Base-by-base conservation (phyloP, 441 rosid genomes). In the Euphorbia schlechtendalii region DNA sequence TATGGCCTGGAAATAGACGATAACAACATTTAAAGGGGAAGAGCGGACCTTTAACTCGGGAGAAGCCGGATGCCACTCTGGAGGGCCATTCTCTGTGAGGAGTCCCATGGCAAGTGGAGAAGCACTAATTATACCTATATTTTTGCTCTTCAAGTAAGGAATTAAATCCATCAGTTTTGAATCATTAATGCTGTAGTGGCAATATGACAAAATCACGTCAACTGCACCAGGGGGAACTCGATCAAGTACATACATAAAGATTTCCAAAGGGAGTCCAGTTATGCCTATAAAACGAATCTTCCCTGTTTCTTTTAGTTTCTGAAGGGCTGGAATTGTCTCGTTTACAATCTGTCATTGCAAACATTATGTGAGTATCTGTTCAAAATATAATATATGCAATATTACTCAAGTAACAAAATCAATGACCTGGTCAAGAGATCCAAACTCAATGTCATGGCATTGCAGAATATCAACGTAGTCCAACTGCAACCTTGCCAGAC, bases 61-160 rank as follows among this genome's bases (percentile, higher is more conserved):
- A 13, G 96, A 78, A 61, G 98, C 98, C 25, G 99, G 98, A 76
- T 94, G 99, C 91, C 99, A 89, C 71, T 85, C 94, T 13, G 99
- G 99, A 34, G 96, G 96, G 63, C 98, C 99, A 60, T 71, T 80
- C 63, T 87, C 96, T 0, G 96, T 91, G 21, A 89, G 90, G 20
- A 91, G 92, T 68, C 96, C 94, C 99, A 91, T 91, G 46, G 98
- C 70, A 66, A 94, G 87, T 10, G 98, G 99, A 17, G 98, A 82
- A 58, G 99, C 98, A 70, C 78, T 86, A 61, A 94, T 91, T 61
- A 89, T 78, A 30, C 96, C 97, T 0, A 91, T 84, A 59, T 87
- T 94, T 80, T 94, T 91, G 74, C 80, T 79, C 82, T 86, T 86
- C 81, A 88, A 77, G 82, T 90, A 90, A 25, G 97, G 97, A 71